Evolutionary conservation across 2,329 filamentous ascomycete species (phyloP), one percentile per base, ranked within the genome.

Genomic region (Ophiostoma populinum): DNA sequence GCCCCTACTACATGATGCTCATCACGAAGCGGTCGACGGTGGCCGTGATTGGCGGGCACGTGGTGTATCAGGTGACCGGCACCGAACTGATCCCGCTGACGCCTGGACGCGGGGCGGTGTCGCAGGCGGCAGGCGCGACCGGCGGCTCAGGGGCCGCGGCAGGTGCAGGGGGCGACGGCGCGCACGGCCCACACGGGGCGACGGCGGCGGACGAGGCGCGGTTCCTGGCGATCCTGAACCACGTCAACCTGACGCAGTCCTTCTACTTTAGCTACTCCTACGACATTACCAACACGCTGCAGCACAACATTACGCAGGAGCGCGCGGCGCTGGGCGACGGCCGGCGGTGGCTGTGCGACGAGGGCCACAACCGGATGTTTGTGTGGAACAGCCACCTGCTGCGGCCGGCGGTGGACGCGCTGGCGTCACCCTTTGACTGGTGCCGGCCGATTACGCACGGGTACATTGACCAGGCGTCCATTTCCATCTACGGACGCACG

Each of bases 261-360:
- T 98, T 98, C 54, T 98, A 98, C 56, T 98, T 94, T 60, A 94
- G 87, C 58, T 94, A 94, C 52, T 92, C 87, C 0, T 98, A 98
- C 57, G 83, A 98, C 51, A 80, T 95, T 45, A 98, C 90, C 1
- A 72, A 76, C 36, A 92, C 85, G 1, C 61, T 98, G 31, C 90
- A 98, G 53, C 75, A 87, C 49, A 98, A 98, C 48, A 85, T 98
- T 41, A 76, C 75, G 15, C 68, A 74, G 21, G 85, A 94, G 54
- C 70, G 90, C 25, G 64, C 70, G 32, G 73, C 76, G 3, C 56
- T 92, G 33, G 66, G 71, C 20, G 63, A 74, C 40, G 81, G 80
- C 1, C 56, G 65, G 10, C 59, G 69, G 2, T 66, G 70, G 19
- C 63, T 67, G 6, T 61, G 64, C 26, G 61, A 67, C 19, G 66